A percentile compares a stretch with the other conserved stretches of the same genome.
phyloP scores from a whole-genome alignment of 2,329 filamentous ascomycete genomes.

The Cytospora piceicola region DNA sequence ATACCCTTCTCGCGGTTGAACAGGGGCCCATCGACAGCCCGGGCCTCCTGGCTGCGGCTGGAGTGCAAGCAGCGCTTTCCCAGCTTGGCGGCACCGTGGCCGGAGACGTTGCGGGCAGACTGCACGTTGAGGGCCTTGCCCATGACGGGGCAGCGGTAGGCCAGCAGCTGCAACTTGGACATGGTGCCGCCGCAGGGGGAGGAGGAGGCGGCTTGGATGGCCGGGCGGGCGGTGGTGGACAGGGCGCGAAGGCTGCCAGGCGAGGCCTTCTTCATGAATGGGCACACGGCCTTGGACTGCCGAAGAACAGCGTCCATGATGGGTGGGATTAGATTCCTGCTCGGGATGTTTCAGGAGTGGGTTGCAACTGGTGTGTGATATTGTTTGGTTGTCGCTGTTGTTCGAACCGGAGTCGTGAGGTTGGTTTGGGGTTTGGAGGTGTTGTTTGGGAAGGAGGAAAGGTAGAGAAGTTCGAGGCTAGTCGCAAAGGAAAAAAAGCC shows the following conservation, averaged over 20 bases:
- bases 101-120: slow-evolving; percentile 45
- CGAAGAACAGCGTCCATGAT: slow-evolving; percentile 91
- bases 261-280: slow-evolving; percentile 93
- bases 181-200: slow-evolving; percentile 88
- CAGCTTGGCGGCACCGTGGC: slow-evolving; percentile 47
- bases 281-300: slow-evolving; percentile 96
- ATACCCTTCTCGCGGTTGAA: slow-evolving; percentile 57
- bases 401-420: neutral
- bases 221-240: slow-evolving; percentile 70
- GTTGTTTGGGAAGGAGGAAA: neutral
- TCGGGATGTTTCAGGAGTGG: neutral
- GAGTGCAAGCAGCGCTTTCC: slow-evolving; percentile 76
- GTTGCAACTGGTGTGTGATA: neutral
- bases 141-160: slow-evolving; percentile 97
- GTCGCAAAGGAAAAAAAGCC: neutral
- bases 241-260: slow-evolving; percentile 89
- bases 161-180: slow-evolving; percentile 94
- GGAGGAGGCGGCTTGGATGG: slow-evolving; percentile 52
- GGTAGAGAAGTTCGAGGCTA: neutral
- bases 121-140: slow-evolving; percentile 95
- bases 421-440: neutral
- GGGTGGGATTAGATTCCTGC: slow-evolving; percentile 11
- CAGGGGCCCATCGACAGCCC: slow-evolving; percentile 68
- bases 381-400: neutral
- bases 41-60: slow-evolving; percentile 75